phyloP scores from a whole-genome alignment of 768 basidiomycete genomes.

The Hydnomerulius pinastri region DNA sequence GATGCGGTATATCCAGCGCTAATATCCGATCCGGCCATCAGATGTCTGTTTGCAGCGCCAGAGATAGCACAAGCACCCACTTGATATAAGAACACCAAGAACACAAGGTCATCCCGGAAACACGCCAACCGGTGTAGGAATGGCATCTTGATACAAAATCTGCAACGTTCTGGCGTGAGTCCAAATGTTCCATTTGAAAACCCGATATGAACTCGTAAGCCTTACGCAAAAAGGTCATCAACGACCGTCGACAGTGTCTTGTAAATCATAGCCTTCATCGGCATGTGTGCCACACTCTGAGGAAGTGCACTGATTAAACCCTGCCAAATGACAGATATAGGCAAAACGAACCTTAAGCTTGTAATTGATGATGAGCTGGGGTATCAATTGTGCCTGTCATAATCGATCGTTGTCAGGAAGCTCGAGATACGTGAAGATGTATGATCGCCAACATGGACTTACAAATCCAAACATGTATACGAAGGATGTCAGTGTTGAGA shows the following conservation, averaged over 20 bases:
- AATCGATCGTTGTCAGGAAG: slow-evolving; percentile 16
- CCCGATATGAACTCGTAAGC: slow-evolving; percentile 16
- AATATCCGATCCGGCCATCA: slow-evolving; percentile 24
- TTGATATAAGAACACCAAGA: slow-evolving; percentile 92
- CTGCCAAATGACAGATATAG: slow-evolving; percentile 9
- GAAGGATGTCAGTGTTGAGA: slow-evolving; percentile 90
- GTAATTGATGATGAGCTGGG: slow-evolving; percentile 94
- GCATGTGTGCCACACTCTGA: slow-evolving; percentile 96
- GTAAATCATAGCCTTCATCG: slow-evolving; percentile 98
- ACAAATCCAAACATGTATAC: slow-evolving; percentile 99
- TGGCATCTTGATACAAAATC: slow-evolving; percentile 97
- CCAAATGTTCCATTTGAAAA: slow-evolving; percentile 10
- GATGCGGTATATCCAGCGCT: slow-evolving; percentile 97
- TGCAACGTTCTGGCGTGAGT: slow-evolving; percentile 32
- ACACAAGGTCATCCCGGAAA: slow-evolving; percentile 90
- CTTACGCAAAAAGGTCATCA: slow-evolving; percentile 91
- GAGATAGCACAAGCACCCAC: slow-evolving; percentile 41
- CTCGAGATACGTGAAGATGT: not conserved
- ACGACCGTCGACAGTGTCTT: slow-evolving; percentile 89
- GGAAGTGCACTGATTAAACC: slow-evolving; percentile 5
- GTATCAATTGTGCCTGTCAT: slow-evolving; percentile 76
- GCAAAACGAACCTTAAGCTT: slow-evolving; percentile 75
- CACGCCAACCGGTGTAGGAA: slow-evolving; percentile 88
- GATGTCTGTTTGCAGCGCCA: not conserved
- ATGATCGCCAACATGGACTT: slow-evolving; percentile 37